Evolutionary conservation across 805 yeast species (phyloP).

Genomic region (Ogataea trehaloabstinens): DNA sequence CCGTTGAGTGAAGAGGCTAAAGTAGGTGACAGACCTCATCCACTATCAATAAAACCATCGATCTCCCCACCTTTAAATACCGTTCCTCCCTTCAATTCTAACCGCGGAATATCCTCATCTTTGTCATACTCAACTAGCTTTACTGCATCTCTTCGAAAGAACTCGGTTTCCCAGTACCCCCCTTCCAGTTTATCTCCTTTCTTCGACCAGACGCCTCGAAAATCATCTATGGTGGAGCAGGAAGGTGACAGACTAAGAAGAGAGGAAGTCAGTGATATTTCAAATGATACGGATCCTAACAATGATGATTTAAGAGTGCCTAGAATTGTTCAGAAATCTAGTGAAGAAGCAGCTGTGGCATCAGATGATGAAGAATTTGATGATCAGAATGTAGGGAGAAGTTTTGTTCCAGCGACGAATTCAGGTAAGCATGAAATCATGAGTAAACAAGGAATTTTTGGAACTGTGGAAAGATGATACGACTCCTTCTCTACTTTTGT

Average conservation of each 20-base stretch:
- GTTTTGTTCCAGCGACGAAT: constrained; percentile 14
- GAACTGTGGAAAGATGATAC: constrained; percentile 34
- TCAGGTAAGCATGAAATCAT: constrained; percentile 12
- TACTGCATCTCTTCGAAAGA: constrained; percentile 33
- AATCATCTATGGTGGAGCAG: constrained; percentile 10
- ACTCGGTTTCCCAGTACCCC: constrained; percentile 45
- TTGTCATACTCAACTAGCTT: constrained; percentile 3
- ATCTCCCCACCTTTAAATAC: background rate
- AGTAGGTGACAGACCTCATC: background rate
- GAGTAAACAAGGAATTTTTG: constrained; percentile 27
- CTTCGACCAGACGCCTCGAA: constrained; percentile 15
- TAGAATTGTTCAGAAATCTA: constrained; percentile 1
- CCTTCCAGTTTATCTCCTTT: constrained; percentile 32
- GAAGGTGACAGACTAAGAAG: constrained; percentile 2
- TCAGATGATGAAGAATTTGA: constrained; percentile 21
- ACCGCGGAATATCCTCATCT: background rate
- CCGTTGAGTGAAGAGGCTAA: background rate
- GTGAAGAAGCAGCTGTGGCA: constrained; percentile 14
- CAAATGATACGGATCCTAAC: background rate
- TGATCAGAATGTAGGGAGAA: constrained; percentile 11
- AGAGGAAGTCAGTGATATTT: background rate
- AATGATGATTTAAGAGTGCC: background rate
- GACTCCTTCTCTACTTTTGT: background rate
- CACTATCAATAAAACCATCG: background rate
- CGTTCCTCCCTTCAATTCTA: background rate